Evolutionary conservation across 495 filamentous ascomycete species (phyloP).

Genomic region (Aspergillus haitiensis): DNA sequence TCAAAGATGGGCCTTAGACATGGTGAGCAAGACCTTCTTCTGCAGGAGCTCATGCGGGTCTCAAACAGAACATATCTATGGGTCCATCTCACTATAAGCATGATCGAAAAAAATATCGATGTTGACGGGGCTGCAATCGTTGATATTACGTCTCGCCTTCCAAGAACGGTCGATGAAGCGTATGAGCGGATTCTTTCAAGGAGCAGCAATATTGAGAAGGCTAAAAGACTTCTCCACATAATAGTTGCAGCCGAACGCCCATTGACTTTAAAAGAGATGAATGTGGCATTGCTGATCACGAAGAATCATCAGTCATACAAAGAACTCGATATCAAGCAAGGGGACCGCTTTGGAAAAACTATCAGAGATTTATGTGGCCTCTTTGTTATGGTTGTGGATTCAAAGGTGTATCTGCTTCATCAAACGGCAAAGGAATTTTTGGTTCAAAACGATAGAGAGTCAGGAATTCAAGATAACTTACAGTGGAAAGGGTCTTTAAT

Average conservation of each 20-base stretch:
- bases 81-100: constrained; percentile 30
- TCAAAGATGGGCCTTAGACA: constrained; percentile 8
- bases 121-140: neutral
- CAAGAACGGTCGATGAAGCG: neutral
- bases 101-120: constrained; percentile 15
- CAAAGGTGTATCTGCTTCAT: neutral
- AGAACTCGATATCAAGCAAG: neutral
- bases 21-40: constrained; percentile 13
- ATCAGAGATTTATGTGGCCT: neutral
- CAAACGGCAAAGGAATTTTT: constrained; percentile 6
- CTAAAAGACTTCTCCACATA: neutral
- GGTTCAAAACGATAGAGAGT: neutral
- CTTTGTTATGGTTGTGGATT: neutral
- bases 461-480: neutral
- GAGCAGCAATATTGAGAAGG: neutral
- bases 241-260: neutral
- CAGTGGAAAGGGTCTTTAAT: neutral
- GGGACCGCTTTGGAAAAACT: neutral
- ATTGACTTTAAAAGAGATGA: neutral
- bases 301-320: neutral
- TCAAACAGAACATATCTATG: constrained; percentile 43
- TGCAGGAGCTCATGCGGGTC: constrained; percentile 24
- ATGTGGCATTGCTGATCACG: neutral
- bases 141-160: neutral
- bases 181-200: neutral